Evolutionary conservation across 1,284 basidiomycete species (phyloP).

Genomic region (Fomes fomentarius): DNA sequence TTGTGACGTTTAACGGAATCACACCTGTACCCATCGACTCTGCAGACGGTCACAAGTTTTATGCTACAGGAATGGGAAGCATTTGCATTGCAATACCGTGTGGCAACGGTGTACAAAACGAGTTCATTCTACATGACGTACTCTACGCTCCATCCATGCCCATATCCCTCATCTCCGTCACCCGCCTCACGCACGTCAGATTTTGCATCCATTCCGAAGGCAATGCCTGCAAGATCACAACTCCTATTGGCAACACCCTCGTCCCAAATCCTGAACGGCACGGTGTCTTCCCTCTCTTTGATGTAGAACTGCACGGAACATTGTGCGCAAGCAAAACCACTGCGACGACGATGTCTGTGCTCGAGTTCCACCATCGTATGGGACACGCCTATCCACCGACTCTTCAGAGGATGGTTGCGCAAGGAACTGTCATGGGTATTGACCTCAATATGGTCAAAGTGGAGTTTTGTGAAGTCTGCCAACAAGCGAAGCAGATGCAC

Average conservation of each 20-base stretch:
- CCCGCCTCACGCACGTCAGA: slow-evolving; percentile 29
- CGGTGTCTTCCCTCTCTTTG: background rate
- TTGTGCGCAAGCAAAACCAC: background rate
- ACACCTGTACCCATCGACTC: background rate
- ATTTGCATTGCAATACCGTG: slow-evolving; percentile 18
- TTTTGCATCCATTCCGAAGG: slow-evolving; percentile 25
- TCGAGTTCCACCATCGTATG: slow-evolving; percentile 37
- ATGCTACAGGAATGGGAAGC: background rate
- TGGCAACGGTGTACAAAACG: slow-evolving; percentile 7
- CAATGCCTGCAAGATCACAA: slow-evolving; percentile 18
- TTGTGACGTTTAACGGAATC: background rate
- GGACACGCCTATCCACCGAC: slow-evolving; percentile 38
- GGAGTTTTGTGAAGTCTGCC: slow-evolving; percentile 24
- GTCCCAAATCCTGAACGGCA: background rate
- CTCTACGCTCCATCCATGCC: slow-evolving; percentile 38
- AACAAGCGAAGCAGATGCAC: slow-evolving; percentile 27
- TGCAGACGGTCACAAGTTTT: slow-evolving; percentile 3
- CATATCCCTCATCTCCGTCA: slow-evolving; percentile 38
- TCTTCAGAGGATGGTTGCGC: slow-evolving; percentile 29
- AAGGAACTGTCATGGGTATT: slow-evolving; percentile 33
- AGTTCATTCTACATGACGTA: slow-evolving; percentile 32
- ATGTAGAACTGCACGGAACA: background rate
- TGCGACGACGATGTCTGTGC: slow-evolving; percentile 13
- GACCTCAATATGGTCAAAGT: slow-evolving; percentile 17
- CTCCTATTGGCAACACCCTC: background rate